Percentiles rank a stretch among this genome's conserved stretches.
phyloP scores from a whole-genome alignment of 108 stramenopile species.

The Epipyxis sp. region DNA sequence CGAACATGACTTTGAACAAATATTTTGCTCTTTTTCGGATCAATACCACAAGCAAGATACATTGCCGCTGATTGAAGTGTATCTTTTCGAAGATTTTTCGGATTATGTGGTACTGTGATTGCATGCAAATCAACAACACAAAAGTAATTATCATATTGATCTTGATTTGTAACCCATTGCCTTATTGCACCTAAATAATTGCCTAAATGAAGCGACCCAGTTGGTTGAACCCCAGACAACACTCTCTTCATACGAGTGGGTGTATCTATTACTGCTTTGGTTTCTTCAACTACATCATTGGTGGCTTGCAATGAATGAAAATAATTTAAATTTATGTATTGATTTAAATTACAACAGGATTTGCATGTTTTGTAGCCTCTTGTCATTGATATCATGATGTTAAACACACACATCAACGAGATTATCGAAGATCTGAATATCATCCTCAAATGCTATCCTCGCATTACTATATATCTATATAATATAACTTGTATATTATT shows the following conservation, averaged over 20 bases:
- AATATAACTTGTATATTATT: no score
- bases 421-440: no score
- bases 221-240: constrained; percentile 95
- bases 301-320: no score
- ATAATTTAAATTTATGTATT: no score
- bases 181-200: constrained; percentile 96
- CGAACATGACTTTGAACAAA: constrained; percentile 89
- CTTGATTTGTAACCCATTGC: constrained; percentile 93
- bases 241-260: constrained; percentile 48
- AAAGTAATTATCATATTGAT: constrained; percentile 76
- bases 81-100: constrained; percentile 52
- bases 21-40: constrained; percentile 74
- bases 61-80: constrained; percentile 47
- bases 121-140: constrained; percentile 98
- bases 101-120: constrained; percentile 95
- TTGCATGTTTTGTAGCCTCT: no score
- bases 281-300: no score
- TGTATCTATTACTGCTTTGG: no score
- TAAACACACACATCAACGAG: no score
- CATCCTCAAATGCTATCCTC: no score
- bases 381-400: no score
- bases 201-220: constrained; percentile 90
- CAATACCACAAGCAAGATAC: constrained; percentile 69
- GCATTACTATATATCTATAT: no score
- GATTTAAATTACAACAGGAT: no score